phyloP scores from a whole-genome alignment of 23 red algal species.

The Gracilariopsis chorda region DNA sequence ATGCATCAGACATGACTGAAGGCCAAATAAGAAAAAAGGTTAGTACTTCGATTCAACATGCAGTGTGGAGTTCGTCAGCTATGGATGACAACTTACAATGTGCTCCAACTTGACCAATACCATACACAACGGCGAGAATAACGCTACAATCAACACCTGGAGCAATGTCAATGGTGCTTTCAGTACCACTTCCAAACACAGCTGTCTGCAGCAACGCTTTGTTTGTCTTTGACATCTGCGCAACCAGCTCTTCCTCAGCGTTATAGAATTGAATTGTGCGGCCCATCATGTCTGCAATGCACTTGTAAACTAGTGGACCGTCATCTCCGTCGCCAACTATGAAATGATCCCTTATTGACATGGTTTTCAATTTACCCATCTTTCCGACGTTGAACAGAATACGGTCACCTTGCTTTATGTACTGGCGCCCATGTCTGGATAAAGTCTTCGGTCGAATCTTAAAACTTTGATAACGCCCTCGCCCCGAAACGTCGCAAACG shows the following conservation, averaged over 20 bases:
- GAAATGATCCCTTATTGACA: slow-evolving; percentile 56
- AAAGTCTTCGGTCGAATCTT: slow-evolving; percentile 76
- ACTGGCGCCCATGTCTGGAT: slow-evolving; percentile 67
- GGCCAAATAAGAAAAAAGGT: neutral
- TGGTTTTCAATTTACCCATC: slow-evolving; percentile 43
- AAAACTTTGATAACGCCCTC: slow-evolving; percentile 39
- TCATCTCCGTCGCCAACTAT: slow-evolving; percentile 35
- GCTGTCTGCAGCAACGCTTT: slow-evolving; percentile 68
- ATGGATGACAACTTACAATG: slow-evolving; percentile 34
- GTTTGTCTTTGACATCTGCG: slow-evolving; percentile 58
- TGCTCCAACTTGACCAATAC: slow-evolving; percentile 47
- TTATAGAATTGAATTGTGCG: slow-evolving; percentile 48
- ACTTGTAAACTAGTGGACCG: slow-evolving; percentile 21
- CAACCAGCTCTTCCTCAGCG: slow-evolving; percentile 64
- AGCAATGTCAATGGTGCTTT: slow-evolving; percentile 74
- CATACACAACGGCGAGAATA: slow-evolving; percentile 52
- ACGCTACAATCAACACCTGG: slow-evolving; percentile 64
- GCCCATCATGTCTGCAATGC: slow-evolving; percentile 60
- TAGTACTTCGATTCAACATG: neutral
- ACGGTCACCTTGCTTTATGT: slow-evolving; percentile 41
- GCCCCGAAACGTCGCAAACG: slow-evolving; percentile 58
- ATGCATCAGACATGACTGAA: slow-evolving; percentile 60
- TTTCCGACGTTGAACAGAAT: slow-evolving; percentile 71
- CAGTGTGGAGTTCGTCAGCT: neutral
- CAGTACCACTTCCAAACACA: slow-evolving; percentile 51